Base-by-base conservation (phyloP, 768 basidiomycete genomes). In the Dentipellis fragilis region DNA sequence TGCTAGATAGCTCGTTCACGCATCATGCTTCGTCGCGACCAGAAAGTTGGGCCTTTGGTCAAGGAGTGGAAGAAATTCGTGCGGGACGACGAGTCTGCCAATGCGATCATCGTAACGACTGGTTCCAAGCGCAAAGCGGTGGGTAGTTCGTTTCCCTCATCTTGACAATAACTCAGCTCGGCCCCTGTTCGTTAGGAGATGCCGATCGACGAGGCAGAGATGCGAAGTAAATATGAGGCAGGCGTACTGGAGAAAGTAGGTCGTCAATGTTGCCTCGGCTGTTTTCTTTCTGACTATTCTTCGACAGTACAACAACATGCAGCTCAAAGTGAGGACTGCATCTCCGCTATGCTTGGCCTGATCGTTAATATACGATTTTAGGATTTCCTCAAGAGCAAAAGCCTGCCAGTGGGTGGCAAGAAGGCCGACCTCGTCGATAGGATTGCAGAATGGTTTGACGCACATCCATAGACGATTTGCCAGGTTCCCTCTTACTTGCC, bases 61-160 rank as follows among this genome's bases (percentile, higher is more conserved):
- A 75, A 75, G 57, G 75, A 78, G 57, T 95, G 89, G 88, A 90
- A 88, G 63, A 65, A 70, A 11, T 76, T 75, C 11, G 66, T 95
- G 42, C 64, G 68, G 12, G 73, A 79, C 12, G 89, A 92, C 59
- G 77, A 81, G 54, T 77, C 84, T n/a, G 79, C 84, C 37, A 78
- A 77, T 47, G 57, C 76, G 1, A 75, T 83, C 35, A 63, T 75
- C 8, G 67, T 70, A 0, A 69, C 70, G 4, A 69, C 76, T 5
- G 81, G 82, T 10, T 75, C 74, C 19, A 92, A 90, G 67, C 84
- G 88, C 55, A 89, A 89, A 65, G 72, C 83, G 61, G 89, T 88
- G 64, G 62, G 87, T 70, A 29, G 35, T 39, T 52, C 10, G 48
- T 3, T 29, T 3, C 23, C 2, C 1, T 21, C 56, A 23, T 36